These are phyloP conservation scores for Picocystis salinarum DNA, from an alignment of 139 green algal species.

Conservation along the genomic window DNA sequence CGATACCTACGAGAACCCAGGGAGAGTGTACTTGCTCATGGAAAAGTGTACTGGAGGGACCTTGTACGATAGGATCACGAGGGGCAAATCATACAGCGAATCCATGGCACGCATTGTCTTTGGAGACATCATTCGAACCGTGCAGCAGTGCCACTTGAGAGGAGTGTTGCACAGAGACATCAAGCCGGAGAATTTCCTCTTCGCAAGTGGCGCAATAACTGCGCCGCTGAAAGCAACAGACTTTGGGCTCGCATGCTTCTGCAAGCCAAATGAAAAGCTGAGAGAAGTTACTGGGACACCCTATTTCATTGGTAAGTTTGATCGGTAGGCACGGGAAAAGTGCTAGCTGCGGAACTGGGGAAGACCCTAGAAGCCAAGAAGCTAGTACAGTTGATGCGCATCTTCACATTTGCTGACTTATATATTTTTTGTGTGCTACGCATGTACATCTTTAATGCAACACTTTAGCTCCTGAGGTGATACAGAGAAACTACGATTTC, in stretches of 20 bases:
- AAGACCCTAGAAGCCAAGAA: too few species aligned
- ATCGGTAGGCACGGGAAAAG: too few species aligned
- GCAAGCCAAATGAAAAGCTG: too few species aligned
- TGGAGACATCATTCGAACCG: conserved; percentile 2
- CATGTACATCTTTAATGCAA: too few species aligned
- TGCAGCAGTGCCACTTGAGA: conserved; percentile 3
- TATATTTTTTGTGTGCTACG: too few species aligned
- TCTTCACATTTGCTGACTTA: too few species aligned
- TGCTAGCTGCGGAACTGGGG: too few species aligned
- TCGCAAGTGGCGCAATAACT: conserved; percentile 7
- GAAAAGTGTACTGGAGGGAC: not conserved
- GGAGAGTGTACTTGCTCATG: conserved; percentile 1
- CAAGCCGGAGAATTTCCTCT: conserved; percentile 38
- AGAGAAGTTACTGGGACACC: too few species aligned
- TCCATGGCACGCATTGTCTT: not conserved
- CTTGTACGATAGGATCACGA: conserved; percentile 2
- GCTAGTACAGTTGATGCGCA: too few species aligned
- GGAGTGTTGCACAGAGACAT: conserved; percentile 26
- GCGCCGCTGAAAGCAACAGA: not conserved
- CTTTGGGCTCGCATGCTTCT: conserved; percentile 3
- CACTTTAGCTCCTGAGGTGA: too few species aligned
- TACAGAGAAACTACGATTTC: conserved; percentile 47
- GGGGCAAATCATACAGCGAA: conserved; percentile 1
- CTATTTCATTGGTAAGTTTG: too few species aligned
- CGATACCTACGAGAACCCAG: conserved; percentile 1